Conservation (phyloP, 2,329 filamentous ascomycete genomes). For the Trichoderma sp. region DNA sequence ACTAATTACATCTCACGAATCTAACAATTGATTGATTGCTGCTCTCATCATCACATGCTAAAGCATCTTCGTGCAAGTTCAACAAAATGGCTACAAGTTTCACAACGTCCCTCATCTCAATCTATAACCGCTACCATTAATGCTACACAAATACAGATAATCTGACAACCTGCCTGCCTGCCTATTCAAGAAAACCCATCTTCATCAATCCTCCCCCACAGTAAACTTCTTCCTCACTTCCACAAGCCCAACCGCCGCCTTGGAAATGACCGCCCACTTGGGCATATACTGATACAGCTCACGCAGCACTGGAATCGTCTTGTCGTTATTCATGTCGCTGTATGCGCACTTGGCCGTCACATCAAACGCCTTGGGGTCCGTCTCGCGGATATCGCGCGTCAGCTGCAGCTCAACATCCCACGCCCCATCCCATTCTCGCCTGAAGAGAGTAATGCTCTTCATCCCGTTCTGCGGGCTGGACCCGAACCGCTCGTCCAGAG, state of each 20-base stretch:
- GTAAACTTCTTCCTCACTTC: constrained; percentile 72
- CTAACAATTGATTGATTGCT: not conserved
- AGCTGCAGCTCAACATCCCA: constrained; percentile 63
- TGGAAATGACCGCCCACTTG: constrained; percentile 76
- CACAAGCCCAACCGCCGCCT: constrained; percentile 75
- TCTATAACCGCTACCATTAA: not conserved
- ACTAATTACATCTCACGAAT: not conserved
- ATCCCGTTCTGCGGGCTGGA: constrained; percentile 64
- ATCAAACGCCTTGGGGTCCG: constrained; percentile 44
- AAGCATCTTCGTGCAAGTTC: not conserved
- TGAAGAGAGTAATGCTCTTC: constrained; percentile 75
- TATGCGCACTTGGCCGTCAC: constrained; percentile 78
- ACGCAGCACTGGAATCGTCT: constrained; percentile 78
- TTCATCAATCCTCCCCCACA: not conserved
- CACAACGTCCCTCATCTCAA: not conserved
- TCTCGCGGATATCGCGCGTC: constrained; percentile 27
- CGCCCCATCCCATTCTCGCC: constrained; percentile 72
- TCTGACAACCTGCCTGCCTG: no score
- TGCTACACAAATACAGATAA: not conserved
- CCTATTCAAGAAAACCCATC: not conserved
- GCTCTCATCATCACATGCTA: not conserved
- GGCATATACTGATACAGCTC: constrained; percentile 77
- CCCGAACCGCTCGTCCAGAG: constrained; percentile 66
- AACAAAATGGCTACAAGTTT: not conserved
- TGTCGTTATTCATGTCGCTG: constrained; percentile 77